phyloP scores from a whole-genome alignment of 2,329 filamentous ascomycete species.

The Hortaea sp. region DNA sequence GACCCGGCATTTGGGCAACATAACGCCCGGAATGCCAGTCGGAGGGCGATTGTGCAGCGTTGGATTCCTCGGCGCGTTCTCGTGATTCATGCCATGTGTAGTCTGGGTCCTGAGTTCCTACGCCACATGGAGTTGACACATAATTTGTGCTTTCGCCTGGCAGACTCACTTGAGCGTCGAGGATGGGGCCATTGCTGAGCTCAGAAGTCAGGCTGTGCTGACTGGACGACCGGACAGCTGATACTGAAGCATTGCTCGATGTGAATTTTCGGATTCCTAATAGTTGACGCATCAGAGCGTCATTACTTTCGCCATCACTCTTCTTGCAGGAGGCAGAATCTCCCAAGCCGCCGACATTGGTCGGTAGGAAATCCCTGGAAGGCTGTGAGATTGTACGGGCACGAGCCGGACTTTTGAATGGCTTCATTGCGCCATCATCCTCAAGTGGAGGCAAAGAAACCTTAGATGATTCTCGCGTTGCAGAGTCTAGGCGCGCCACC shows the following conservation, averaged over 20 bases:
- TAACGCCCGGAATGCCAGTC: too few species aligned
- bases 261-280: constrained; percentile 3
- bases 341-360: too few species aligned
- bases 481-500: background rate
- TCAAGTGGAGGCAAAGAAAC: too few species aligned
- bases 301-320: too few species aligned
- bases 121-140: constrained; percentile 1
- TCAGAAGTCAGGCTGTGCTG: constrained; percentile 6
- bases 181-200: background rate
- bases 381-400: too few species aligned
- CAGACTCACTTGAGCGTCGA: background rate
- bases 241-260: constrained; percentile 10
- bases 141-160: background rate
- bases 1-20: background rate
- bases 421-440: too few species aligned
- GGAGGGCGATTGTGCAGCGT: background rate
- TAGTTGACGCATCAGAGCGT: too few species aligned
- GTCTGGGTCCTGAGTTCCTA: constrained; percentile 1
- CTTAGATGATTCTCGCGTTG: background rate
- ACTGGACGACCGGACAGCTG: constrained; percentile 13
- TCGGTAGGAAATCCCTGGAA: too few species aligned
- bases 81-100: background rate
- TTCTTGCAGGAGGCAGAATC: too few species aligned
- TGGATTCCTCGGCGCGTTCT: background rate
- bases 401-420: too few species aligned